phyloP scores from a whole-genome alignment of 257 asterid genomes.

The Vinca minor region DNA sequence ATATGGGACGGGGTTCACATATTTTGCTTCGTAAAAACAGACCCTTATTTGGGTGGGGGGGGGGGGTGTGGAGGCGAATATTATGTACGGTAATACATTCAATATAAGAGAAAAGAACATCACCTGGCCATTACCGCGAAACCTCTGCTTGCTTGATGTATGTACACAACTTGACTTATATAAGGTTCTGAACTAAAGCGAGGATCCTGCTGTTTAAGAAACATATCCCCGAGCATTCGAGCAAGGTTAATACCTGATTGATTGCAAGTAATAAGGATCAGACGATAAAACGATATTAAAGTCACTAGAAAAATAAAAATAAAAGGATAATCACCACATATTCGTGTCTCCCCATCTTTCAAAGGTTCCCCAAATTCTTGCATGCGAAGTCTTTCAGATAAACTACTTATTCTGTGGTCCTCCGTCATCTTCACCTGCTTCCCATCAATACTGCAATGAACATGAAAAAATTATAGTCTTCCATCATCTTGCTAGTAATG shows the following conservation, averaged over 20 bases:
- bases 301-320: neutral
- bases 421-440: conserved; percentile 88
- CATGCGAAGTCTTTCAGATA: conserved; percentile 74
- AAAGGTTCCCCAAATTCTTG: conserved; percentile 72
- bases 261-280: conserved; percentile 11
- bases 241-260: conserved; percentile 81
- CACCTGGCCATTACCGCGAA: conserved; percentile 87
- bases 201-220: conserved; percentile 79
- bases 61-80: too few relatives aligned
- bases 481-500: neutral
- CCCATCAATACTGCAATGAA: conserved; percentile 61
- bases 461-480: conserved; percentile 7
- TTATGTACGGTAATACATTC: too few relatives aligned
- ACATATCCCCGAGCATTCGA: conserved; percentile 96
- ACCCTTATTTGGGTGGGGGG: too few relatives aligned
- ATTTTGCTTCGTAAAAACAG: too few relatives aligned
- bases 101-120: conserved; percentile 9
- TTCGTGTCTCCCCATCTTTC: conserved; percentile 84
- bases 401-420: conserved; percentile 80
- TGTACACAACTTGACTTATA: conserved; percentile 53
- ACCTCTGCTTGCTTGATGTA: conserved; percentile 44
- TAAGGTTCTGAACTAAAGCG: conserved; percentile 93
- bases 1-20: too few relatives aligned
- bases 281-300: conserved; percentile 15
- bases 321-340: conserved; percentile 56